Base-by-base conservation (phyloP, 176 grass and related monocot species). In the Urochloa ruziziensis region DNA sequence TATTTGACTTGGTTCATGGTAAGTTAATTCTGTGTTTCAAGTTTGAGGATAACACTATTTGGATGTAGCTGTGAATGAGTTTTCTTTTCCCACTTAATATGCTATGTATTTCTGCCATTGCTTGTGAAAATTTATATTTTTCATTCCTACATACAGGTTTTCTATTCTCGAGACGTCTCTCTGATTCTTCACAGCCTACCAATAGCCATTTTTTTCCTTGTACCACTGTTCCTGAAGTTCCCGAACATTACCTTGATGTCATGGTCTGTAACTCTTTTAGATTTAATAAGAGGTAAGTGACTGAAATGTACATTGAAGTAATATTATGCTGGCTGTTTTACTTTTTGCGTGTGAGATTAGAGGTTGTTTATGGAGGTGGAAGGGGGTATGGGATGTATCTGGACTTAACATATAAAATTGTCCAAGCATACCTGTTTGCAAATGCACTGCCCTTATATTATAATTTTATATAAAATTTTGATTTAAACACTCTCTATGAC, bases 1-100 rank as follows among this genome's bases (percentile, higher is more conserved):
- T 98, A 98, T 73, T 85, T 98, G 79, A 93, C 96, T 86, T 95
- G 89, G 87, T 98, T 93, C 86, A 95, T 98, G 96, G 96, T 91
- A 97, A 19, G 78, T 79, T 59, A 58, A 80, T 73, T 91, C n/a
- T 58, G 33, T 43, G 32, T 68, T 80, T 19, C 73, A 82, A 71
- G 82, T 80, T 83, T 81, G 36, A 83, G 42, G 14, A 54, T 14
- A 35, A 25, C 37, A 68, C 44, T 52, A 68, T n/a, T 49, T 13
- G 44, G 17, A 37, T 49, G 19, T 13, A 35, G 17, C 30, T 49
- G 19, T 62, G 44, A 70, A 53, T 17, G 57, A 65, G 34, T 44
- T 64, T 43, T 19, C 3, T 77, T 32, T 72, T 43, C 25, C 62
- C 34, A 52, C 7, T 80, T 56, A 16, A 87, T 68, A 61, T 71